These are phyloP conservation scores for Salix arbutifolia DNA, from an alignment of 345 rosid species.

Conservation along the genomic window DNA sequence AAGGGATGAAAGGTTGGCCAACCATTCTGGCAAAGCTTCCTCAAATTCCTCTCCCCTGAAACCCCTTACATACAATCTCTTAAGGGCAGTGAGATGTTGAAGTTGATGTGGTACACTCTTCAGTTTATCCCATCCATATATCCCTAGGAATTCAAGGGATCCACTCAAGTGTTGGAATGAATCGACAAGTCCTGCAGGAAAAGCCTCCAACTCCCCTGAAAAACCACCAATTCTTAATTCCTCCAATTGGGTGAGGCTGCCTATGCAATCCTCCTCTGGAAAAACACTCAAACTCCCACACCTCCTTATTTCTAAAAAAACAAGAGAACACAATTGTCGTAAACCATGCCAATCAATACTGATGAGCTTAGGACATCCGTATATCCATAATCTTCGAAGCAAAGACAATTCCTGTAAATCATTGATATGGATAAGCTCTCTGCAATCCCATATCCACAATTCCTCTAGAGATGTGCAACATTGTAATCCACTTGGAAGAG, in stretches of 20 bases:
- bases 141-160: neutral
- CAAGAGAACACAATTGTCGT: slow-evolving; percentile 1
- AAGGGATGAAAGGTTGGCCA: slow-evolving; percentile 2
- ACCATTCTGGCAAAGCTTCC: slow-evolving; percentile 15
- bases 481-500: slow-evolving; percentile 5
- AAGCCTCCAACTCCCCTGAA: neutral
- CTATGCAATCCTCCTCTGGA: neutral
- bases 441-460: neutral
- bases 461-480: slow-evolving; percentile 2
- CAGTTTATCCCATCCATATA: slow-evolving; percentile 2
- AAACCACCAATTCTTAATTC: slow-evolving; percentile 4
- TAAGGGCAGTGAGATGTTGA: slow-evolving; percentile 1
- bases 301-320: neutral
- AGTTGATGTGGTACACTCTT: slow-evolving; percentile 3
- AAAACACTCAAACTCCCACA: neutral
- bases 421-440: neutral
- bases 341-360: neutral
- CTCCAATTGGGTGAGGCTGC: neutral
- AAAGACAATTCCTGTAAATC: neutral
- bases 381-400: no score
- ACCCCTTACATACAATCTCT: neutral
- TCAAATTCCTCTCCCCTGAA: neutral
- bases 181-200: neutral
- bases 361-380: no score
- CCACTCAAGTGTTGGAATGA: neutral